These are phyloP conservation scores for Bretschneidera sinensis DNA, from an alignment of 345 rosid genomes.

Conservation along the genomic window DNA sequence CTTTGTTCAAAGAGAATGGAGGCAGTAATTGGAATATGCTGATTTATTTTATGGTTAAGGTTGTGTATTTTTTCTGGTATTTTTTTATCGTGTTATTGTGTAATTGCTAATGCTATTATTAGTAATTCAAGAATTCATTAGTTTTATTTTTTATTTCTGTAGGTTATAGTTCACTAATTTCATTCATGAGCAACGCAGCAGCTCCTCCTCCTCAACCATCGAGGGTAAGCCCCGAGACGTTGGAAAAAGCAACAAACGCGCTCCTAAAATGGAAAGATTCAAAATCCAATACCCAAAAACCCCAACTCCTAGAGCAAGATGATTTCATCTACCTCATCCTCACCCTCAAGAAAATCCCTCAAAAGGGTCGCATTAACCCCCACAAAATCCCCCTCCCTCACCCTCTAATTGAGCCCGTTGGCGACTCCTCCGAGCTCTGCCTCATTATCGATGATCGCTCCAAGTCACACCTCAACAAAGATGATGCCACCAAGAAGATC, in stretches of 20 bases:
- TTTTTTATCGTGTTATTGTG: no score
- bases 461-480: slow-evolving; percentile 62
- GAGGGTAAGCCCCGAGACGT: slow-evolving; percentile 30
- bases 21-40: no score
- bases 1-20: no score
- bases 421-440: slow-evolving; percentile 54
- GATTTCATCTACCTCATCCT: slow-evolving; percentile 55
- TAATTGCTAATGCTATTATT: no score
- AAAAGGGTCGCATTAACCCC: slow-evolving; percentile 44
- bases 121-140: no score
- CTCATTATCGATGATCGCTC: slow-evolving; percentile 69
- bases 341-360: slow-evolving; percentile 69
- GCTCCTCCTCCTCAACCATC: slow-evolving; percentile 15
- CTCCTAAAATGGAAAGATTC: slow-evolving; percentile 53
- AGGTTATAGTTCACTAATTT: no score
- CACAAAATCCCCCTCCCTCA: slow-evolving; percentile 49
- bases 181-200: background rate
- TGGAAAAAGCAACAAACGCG: slow-evolving; percentile 38
- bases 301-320: slow-evolving; percentile 67
- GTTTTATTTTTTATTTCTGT: no score
- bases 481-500: slow-evolving; percentile 53
- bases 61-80: no score
- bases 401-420: slow-evolving; percentile 32
- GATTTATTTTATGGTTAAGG: no score
- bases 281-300: slow-evolving; percentile 40